Base-by-base conservation (phyloP, 148 eudicot genomes). In the Nepenthes gracilis region DNA sequence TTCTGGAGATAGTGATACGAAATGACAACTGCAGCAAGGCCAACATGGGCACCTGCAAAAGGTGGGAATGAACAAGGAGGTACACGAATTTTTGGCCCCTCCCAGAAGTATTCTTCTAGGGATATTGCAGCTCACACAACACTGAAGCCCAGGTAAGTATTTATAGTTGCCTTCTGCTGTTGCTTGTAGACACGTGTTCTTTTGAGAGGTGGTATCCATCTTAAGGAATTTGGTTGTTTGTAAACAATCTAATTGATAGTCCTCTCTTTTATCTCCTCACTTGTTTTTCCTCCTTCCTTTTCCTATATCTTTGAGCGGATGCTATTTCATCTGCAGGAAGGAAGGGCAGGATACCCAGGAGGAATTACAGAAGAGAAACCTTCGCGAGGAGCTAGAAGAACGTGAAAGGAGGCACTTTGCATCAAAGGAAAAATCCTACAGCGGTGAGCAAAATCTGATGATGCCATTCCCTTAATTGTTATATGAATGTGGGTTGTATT, bases 41-140 rank as follows among this genome's bases (percentile, higher is more conserved):
- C 53, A 49, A 49, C 53, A 5, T 49, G 53, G 53, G 53, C 53
- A 10, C 53, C 53, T 49, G 13, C n/a, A n/a, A 2, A 49, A 11
- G 10, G 11, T 11, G 99, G 99, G 43, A 86, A 89, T 52, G 97
- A 93, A 70, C 99, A 93, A 80, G 99, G 99, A 5, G 99, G 99
- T 7, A 73, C 99, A 9, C 80, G 99, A n/a, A 49, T 49, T 49
- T 49, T 11, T 49, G 53, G 53, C 15, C 13, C 53, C 53, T 5
- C 53, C 45, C 95, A 89, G 53, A 93, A 88, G 80, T 93, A 93
- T 72, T 93, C 99, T 64, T 93, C 99, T 11, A 85, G 98, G 70
- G 95, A 88, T 74, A 78, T 93, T 67, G 98, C 98, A 10, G 68
- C 98, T 59, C 98, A 93, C 69, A 93, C 99, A 2, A 78, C 81